Percentiles rank a stretch among this genome's conserved stretches.
phyloP scores from a whole-genome alignment of 176 grass and related monocot genomes.

The Aegilops umbellulata region DNA sequence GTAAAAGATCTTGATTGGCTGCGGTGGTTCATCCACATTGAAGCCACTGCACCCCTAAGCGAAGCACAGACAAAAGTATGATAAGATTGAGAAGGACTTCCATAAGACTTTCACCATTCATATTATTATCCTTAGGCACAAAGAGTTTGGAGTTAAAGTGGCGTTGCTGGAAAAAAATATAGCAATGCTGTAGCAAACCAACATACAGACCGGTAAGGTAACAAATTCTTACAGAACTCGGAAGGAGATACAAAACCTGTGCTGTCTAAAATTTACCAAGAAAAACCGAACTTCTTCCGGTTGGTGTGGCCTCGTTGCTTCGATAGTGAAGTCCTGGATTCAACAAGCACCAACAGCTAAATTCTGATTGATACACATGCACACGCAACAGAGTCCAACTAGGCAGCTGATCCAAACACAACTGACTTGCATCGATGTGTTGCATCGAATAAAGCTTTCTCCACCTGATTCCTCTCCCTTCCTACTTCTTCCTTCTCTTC shows the following conservation, averaged over 20 bases:
- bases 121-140: neutral
- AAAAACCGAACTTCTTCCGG: neutral
- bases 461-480: constrained; percentile 34
- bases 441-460: neutral
- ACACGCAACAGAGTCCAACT: neutral
- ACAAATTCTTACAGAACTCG: neutral
- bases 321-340: neutral
- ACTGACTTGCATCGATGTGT: neutral
- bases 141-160: neutral
- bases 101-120: neutral
- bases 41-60: neutral
- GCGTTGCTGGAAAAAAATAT: neutral
- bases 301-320: neutral
- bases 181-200: neutral
- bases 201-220: neutral
- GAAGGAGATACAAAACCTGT: neutral
- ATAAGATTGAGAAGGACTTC: neutral
- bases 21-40: neutral
- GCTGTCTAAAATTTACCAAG: neutral
- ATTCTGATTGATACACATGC: neutral
- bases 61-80: neutral
- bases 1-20: neutral
- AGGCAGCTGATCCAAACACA: constrained; percentile 16
- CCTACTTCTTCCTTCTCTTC: constrained; percentile 68
- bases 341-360: constrained; percentile 1